Conservation (phyloP, 2,329 filamentous ascomycete species). For the Aspergillus hortae region DNA sequence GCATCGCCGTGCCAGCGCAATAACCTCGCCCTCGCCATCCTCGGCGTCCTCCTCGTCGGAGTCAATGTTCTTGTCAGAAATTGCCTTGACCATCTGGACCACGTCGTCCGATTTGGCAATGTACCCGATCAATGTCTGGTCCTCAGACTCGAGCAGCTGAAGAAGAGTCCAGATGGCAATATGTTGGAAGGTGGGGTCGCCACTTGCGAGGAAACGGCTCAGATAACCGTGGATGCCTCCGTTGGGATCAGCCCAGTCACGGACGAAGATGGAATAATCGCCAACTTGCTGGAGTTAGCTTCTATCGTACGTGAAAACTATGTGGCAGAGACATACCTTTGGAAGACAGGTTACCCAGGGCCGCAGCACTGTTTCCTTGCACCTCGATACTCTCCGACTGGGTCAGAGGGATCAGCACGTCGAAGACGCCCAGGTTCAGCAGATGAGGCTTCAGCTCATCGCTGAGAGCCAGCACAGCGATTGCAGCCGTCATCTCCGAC, state of each 20-base stretch:
- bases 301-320: neutral
- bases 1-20: slow-evolving; percentile 84
- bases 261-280: slow-evolving; percentile 93
- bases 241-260: slow-evolving; percentile 87
- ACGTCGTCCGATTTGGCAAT: slow-evolving; percentile 90
- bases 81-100: slow-evolving; percentile 84
- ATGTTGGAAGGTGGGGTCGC: slow-evolving; percentile 96
- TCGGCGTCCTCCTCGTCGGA: slow-evolving; percentile 82
- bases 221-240: slow-evolving; percentile 96
- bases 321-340: slow-evolving; percentile 65
- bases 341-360: slow-evolving; percentile 89
- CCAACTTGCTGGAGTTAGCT: slow-evolving; percentile 61
- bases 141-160: slow-evolving; percentile 92
- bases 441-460: slow-evolving; percentile 93
- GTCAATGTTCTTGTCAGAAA: slow-evolving; percentile 84
- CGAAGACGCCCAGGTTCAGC: slow-evolving; percentile 88
- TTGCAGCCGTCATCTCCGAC: slow-evolving; percentile 99
- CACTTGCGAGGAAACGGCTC: slow-evolving; percentile 85
- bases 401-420: slow-evolving; percentile 91
- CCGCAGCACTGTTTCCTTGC: slow-evolving; percentile 95
- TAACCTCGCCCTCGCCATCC: slow-evolving; percentile 88
- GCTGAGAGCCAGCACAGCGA: slow-evolving; percentile 90
- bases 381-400: slow-evolving; percentile 96
- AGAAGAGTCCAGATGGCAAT: slow-evolving; percentile 98
- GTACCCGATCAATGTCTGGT: slow-evolving; percentile 79